Conservation (phyloP, 1,139 yeast genomes). For the Saccharomyces hybrid region DNA sequence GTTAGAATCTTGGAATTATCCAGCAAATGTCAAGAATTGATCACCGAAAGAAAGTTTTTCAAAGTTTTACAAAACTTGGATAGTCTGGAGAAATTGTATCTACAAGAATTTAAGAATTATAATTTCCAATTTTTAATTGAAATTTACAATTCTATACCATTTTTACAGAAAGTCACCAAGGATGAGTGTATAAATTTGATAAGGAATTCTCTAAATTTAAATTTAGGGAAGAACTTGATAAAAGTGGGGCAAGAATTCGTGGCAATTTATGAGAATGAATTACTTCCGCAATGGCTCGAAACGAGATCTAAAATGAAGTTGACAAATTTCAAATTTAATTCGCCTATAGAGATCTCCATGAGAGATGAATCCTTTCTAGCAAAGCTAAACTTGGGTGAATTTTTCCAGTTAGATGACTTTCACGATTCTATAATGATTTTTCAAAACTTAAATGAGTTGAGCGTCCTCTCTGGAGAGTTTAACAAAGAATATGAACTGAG, state of each 20-base stretch:
- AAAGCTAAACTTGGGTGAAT: slow-evolving; percentile 25
- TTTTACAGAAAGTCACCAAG: slow-evolving; percentile 63
- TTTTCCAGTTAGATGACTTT: slow-evolving; percentile 53
- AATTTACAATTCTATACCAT: slow-evolving; percentile 70
- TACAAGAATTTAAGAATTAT: slow-evolving; percentile 61
- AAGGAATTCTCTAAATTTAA: slow-evolving; percentile 58
- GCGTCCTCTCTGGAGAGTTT: slow-evolving; percentile 52
- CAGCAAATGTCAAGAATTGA: slow-evolving; percentile 76
- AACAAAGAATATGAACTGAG: slow-evolving; percentile 69
- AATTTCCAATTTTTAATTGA: slow-evolving; percentile 58
- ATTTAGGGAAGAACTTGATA: slow-evolving; percentile 51
- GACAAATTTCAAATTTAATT: slow-evolving; percentile 62
- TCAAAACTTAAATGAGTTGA: slow-evolving; percentile 60
- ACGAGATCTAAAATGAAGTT: slow-evolving; percentile 38
- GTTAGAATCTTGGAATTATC: slow-evolving; percentile 80
- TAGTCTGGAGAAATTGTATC: slow-evolving; percentile 59
- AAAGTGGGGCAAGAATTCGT: slow-evolving; percentile 56
- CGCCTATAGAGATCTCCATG: slow-evolving; percentile 75
- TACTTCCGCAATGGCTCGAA: slow-evolving; percentile 35
- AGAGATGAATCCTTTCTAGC: slow-evolving; percentile 38
- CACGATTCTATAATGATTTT: slow-evolving; percentile 82
- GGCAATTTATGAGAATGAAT: slow-evolving; percentile 42
- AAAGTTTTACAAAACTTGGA: slow-evolving; percentile 81
- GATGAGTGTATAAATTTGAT: slow-evolving; percentile 73
- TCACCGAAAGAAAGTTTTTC: slow-evolving; percentile 58